phyloP scores from a whole-genome alignment of 2,329 filamentous ascomycete genomes.

The Blastomyces percursus region DNA sequence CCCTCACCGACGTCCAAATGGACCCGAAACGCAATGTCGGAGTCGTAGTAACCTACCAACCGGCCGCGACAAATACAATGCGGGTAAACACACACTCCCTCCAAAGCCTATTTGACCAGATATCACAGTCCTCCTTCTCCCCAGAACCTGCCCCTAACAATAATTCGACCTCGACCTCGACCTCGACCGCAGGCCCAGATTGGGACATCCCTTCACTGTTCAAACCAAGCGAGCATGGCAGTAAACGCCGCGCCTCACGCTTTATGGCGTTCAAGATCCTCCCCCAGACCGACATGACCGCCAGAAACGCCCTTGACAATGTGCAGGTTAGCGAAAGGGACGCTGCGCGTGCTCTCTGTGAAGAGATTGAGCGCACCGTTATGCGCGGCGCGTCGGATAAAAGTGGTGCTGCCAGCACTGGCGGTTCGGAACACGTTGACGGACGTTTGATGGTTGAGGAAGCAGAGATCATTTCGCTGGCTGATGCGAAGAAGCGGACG shows the following conservation, averaged over 20 bases:
- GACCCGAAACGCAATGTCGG: constrained; percentile 75
- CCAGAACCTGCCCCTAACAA: not conserved
- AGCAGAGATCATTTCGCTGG: constrained; percentile 67
- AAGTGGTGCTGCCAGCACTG: constrained; percentile 25
- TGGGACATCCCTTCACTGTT: constrained; percentile 36
- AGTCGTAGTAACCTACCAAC: constrained; percentile 65
- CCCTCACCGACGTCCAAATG: constrained; percentile 63
- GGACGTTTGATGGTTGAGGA: constrained; percentile 39
- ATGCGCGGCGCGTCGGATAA: constrained; percentile 28
- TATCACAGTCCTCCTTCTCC: constrained; percentile 4
- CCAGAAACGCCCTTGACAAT: constrained; percentile 12
- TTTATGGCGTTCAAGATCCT: constrained; percentile 36
- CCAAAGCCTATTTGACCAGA: constrained; percentile 44
- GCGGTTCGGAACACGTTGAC: constrained; percentile 25
- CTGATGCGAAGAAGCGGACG: constrained; percentile 77
- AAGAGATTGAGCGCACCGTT: constrained; percentile 63
- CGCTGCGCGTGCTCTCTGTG: constrained; percentile 53
- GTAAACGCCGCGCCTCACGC: constrained; percentile 22
- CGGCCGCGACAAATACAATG: constrained; percentile 58
- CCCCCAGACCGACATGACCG: constrained; percentile 25
- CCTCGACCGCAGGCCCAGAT: constrained; percentile 16
- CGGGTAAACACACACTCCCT: constrained; percentile 80
- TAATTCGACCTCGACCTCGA: not conserved
- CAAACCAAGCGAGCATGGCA: constrained; percentile 18
- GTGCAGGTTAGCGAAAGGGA: constrained; percentile 39